Conservation (phyloP, 768 basidiomycete genomes). For the Auricularia sp. region DNA sequence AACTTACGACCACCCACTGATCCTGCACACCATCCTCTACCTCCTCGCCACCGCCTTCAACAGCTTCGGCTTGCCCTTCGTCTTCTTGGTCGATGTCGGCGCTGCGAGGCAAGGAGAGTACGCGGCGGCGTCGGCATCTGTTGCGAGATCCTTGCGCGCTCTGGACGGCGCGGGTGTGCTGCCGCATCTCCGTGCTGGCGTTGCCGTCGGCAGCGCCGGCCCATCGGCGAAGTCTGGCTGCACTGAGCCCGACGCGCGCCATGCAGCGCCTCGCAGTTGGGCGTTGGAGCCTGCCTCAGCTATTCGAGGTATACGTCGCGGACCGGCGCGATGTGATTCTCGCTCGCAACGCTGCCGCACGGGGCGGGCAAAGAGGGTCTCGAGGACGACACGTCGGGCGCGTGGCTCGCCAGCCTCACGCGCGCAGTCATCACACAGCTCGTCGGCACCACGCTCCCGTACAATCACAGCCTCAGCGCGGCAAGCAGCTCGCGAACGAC, state of each 20-base stretch:
- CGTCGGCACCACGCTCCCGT: too few species aligned
- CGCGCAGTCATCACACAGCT: too few species aligned
- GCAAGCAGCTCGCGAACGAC: too few species aligned
- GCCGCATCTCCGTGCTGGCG: not conserved
- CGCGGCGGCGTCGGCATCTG: not conserved
- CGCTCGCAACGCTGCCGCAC: too few species aligned
- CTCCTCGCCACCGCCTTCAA: constrained; percentile 8
- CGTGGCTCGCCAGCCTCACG: too few species aligned
- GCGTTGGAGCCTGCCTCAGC: too few species aligned
- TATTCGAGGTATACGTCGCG: too few species aligned
- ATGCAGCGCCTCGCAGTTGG: too few species aligned
- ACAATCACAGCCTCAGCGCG: too few species aligned
- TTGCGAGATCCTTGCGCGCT: not conserved
- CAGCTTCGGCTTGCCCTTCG: not conserved
- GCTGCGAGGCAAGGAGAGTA: constrained; percentile 19
- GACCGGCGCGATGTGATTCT: too few species aligned
- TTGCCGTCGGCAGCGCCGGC: not conserved
- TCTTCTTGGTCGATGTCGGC: constrained; percentile 65
- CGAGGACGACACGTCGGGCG: too few species aligned
- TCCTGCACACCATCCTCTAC: not conserved
- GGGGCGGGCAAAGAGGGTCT: too few species aligned
- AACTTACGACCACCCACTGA: not conserved
- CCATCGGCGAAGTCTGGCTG: not conserved
- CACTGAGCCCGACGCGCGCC: not conserved
- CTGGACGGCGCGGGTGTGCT: not conserved